Evolutionary conservation across 805 yeast species (phyloP), one percentile per base, ranked within the genome.

Genomic region (Saccharomycopsis guyanensis): DNA sequence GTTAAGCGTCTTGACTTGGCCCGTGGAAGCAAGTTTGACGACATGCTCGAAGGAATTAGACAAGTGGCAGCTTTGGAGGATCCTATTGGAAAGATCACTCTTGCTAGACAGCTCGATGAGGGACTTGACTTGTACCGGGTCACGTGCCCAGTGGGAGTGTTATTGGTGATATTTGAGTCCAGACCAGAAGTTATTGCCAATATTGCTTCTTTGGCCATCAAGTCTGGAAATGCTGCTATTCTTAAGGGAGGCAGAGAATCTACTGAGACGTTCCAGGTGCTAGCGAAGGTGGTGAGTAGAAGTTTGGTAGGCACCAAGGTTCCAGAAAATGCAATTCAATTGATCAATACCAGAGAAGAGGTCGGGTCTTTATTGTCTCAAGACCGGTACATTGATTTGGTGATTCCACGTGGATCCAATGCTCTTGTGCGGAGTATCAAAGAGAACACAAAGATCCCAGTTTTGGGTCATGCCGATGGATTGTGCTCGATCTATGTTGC

Each of bases 141-240:
- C 10, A 82, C 96, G 3, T 85, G 96, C 23, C 98, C 99, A 12
- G 88, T 93, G 3, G 99, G 99, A 16, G 97, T 87, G 0, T 65
- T 93, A 38, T 70, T 93, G 51, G 88, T 93, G 39, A 94, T 93
- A 46, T 93, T 93, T 62, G 99, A 93, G 65, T 79, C 95, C 25
- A 76, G 99, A 59, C 99, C 99, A 33, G 99, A 93, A 62, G 98
- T 93, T 8, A 93, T 93, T 68, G 98, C 98, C 45, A 94, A 93
- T 61, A 93, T 93, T 58, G 83, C 96, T 12, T 93, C 98, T 0
- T 71, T 93, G 57, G 96, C 97, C 16, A 81, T 93, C 61, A 93
- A 94, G 63, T 87, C 96, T 1, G 97, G 97, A 40, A 93, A 93
- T 61, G 85, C 97, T 6, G 98, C 97, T 42, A 93, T 93, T 47